phyloP scores from a whole-genome alignment of 2,329 filamentous ascomycete genomes.

The Davidsoniella eucalypti region DNA sequence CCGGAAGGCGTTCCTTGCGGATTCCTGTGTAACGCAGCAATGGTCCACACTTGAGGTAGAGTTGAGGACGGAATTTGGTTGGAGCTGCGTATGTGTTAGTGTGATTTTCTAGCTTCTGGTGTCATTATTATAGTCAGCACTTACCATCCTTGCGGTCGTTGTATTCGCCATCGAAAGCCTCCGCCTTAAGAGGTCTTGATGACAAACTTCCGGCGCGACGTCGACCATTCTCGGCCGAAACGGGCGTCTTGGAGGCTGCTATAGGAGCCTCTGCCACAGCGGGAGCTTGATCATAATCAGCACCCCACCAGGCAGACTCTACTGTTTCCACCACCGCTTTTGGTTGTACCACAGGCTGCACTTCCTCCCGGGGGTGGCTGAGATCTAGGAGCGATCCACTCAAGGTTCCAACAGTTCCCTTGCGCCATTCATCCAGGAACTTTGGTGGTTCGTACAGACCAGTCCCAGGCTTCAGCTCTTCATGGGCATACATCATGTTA shows the following conservation, averaged over 20 bases:
- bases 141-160: constrained; percentile 41
- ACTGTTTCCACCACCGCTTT: constrained; percentile 13
- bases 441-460: constrained; percentile 41
- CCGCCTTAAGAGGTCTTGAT: constrained; percentile 36
- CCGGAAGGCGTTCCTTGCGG: constrained; percentile 39
- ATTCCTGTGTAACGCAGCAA: constrained; percentile 81
- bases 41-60: constrained; percentile 83
- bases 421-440: constrained; percentile 59
- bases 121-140: constrained; percentile 13
- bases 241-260: background rate
- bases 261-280: background rate
- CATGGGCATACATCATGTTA: constrained; percentile 6
- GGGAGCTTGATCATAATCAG: constrained; percentile 17
- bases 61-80: constrained; percentile 63
- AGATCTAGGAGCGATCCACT: constrained; percentile 44
- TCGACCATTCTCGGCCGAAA: constrained; percentile 16
- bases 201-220: constrained; percentile 31
- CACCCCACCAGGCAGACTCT: constrained; percentile 60
- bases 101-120: background rate
- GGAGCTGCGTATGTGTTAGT: constrained; percentile 24
- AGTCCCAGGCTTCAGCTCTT: constrained; percentile 25
- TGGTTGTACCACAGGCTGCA: background rate
- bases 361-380: constrained; percentile 18
- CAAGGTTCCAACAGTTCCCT: constrained; percentile 45
- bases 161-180: constrained; percentile 50